Percentiles rank a stretch among this genome's conserved stretches.
Conservation (phyloP, 495 filamentous ascomycete genomes). For the Jackrogersella multiformis region DNA sequence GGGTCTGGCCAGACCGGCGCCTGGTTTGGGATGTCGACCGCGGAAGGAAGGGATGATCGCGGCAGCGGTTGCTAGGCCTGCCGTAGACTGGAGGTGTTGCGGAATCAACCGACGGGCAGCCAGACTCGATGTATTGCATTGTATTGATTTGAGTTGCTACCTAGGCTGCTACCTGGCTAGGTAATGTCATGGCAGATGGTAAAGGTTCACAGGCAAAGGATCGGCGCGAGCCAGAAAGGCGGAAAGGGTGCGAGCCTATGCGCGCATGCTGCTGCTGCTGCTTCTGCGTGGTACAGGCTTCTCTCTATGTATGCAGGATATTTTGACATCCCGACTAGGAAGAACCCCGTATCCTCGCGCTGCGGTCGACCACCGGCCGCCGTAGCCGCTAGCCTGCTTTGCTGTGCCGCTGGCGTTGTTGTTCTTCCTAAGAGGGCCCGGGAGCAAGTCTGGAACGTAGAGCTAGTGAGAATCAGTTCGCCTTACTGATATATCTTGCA, state of each 20-base stretch:
- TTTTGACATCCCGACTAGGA: conserved; percentile 27
- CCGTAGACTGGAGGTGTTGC: not conserved
- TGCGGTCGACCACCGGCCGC: conserved; percentile 11
- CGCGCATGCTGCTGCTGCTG: conserved; percentile 25
- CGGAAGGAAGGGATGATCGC: not conserved
- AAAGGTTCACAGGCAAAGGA: conserved; percentile 24
- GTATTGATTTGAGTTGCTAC: too few relatives aligned
- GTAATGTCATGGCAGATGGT: conserved; percentile 26
- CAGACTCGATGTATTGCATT: too few relatives aligned
- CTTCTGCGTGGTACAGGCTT: conserved; percentile 13
- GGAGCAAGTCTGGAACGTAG: not conserved
- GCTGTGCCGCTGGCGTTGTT: not conserved
- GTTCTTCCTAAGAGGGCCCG: not conserved
- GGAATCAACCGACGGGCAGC: too few relatives aligned
- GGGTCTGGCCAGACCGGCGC: not conserved
- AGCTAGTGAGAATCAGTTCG: conserved; percentile 1
- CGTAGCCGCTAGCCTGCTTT: conserved; percentile 16
- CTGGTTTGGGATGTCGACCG: not conserved
- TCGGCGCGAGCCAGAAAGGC: conserved; percentile 25
- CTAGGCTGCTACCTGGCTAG: too few relatives aligned
- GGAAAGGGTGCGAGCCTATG: conserved; percentile 29
- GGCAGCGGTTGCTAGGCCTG: not conserved
- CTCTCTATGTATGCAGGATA: conserved; percentile 20
- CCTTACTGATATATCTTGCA: conserved; percentile 1
- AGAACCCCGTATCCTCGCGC: conserved; percentile 14